Conservation (phyloP, 768 basidiomycete genomes). For the Boletus sensibilis region DNA sequence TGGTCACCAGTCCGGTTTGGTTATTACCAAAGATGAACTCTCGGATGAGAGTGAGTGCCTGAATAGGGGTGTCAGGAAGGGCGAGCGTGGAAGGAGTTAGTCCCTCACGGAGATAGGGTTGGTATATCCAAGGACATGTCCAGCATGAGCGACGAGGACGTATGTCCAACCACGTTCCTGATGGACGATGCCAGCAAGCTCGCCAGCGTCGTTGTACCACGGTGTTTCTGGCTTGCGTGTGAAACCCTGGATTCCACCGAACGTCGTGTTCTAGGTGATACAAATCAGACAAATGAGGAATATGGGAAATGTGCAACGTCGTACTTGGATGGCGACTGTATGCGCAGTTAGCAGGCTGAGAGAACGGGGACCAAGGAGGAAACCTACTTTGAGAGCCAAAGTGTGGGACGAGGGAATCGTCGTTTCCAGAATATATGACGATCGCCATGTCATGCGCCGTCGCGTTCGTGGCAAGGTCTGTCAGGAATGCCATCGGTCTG, state of each 20-base stretch:
- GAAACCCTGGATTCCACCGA: slow-evolving; percentile 75
- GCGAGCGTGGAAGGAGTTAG: background rate
- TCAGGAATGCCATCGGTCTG: slow-evolving; percentile 63
- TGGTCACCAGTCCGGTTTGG: slow-evolving; percentile 52
- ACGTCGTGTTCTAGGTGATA: slow-evolving; percentile 65
- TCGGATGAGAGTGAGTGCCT: slow-evolving; percentile 60
- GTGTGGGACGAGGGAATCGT: slow-evolving; percentile 63
- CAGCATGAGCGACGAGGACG: slow-evolving; percentile 37
- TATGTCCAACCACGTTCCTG: slow-evolving; percentile 67
- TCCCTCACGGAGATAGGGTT: slow-evolving; percentile 45
- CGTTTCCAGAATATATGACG: slow-evolving; percentile 67
- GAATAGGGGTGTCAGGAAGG: background rate
- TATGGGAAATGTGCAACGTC: background rate
- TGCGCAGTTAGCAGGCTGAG: slow-evolving; percentile 6
- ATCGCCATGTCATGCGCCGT: slow-evolving; percentile 47
- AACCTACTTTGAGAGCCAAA: slow-evolving; percentile 58
- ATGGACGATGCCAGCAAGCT: slow-evolving; percentile 65
- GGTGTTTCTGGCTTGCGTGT: slow-evolving; percentile 63
- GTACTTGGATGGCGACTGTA: slow-evolving; percentile 55
- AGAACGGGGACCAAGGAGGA: background rate
- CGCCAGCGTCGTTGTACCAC: slow-evolving; percentile 58
- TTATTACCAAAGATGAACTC: slow-evolving; percentile 71
- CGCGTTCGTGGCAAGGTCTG: slow-evolving; percentile 61
- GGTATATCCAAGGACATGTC: slow-evolving; percentile 36
- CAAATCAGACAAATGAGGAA: background rate